Base-by-base conservation (phyloP, 768 basidiomycete species). In the Fibroporia radiculosa region DNA sequence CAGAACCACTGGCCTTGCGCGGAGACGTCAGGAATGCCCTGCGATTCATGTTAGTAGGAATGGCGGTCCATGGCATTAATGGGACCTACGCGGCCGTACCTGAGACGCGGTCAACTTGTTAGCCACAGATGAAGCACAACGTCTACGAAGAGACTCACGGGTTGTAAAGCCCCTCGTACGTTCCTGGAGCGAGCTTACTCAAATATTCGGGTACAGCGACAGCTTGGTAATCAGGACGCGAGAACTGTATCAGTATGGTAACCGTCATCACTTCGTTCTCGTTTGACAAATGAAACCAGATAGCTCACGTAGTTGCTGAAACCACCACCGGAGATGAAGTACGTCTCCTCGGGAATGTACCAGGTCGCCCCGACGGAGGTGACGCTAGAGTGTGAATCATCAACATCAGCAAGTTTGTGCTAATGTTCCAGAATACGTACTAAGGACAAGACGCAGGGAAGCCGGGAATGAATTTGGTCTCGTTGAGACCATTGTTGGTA, bases 281-380 rank as follows among this genome's bases (percentile, higher is more conserved):
- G 37, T 22, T 13, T 19, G 18, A 8, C 10, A 40, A 11, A 4
- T 23, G 39, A 23, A 3, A 6, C 47, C 51, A 2, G 47, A 26
- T 1, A 81, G 67, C 72, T 50, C 11, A 82, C 81, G 42, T 77
- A 75, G 49, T 82, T 68, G 57, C 82, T 84, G 65, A 86, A 88
- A 2, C 84, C 84, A 27, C 84, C 84, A 1, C 82, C 81, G 11
- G 81, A 84, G 65, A 84, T 81, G 50, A 42, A 58, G 0, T 71
- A 74, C 0, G 76, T 77, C 12, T 67, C 67, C 58, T 88, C 84
- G 0, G 81, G 83, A 40, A 82, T 62, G 31, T 51, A 45, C 19
- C 59, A 61, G 1, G 84, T 86, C 7, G 76, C 85, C 6, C 85
- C 85, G 2, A 89, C 84, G 2, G 80, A 49, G 3, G 85, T 89